phyloP scores from a whole-genome alignment of 441 rosid species.

The Raphanus hybrid region DNA sequence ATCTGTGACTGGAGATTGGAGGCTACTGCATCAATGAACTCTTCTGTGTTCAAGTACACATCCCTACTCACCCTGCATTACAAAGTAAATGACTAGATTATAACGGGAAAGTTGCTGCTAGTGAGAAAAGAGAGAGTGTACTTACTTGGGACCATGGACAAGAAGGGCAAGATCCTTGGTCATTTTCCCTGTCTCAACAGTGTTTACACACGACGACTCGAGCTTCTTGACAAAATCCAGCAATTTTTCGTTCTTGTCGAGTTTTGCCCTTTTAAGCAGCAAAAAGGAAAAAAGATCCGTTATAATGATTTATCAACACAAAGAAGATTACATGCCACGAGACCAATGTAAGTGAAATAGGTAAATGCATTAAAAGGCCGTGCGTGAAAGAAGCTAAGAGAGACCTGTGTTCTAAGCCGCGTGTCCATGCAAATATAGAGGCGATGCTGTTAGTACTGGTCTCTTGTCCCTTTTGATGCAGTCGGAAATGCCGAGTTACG shows the following conservation, averaged over 20 bases:
- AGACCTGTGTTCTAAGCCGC: slow-evolving; percentile 92
- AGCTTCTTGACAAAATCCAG: slow-evolving; percentile 79
- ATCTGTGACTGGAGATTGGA: slow-evolving; percentile 61
- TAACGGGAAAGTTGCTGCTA: slow-evolving; percentile 22
- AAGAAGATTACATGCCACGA: slow-evolving; percentile 11
- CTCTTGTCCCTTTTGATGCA: slow-evolving; percentile 91
- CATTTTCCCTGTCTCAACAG: slow-evolving; percentile 90
- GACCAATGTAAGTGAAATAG: background rate
- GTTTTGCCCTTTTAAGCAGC: slow-evolving; percentile 73
- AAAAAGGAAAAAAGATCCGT: background rate
- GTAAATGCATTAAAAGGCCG: slow-evolving; percentile 8
- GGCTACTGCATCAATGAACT: slow-evolving; percentile 86
- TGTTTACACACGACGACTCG: slow-evolving; percentile 81
- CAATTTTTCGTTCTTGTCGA: slow-evolving; percentile 73
- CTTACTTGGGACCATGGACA: slow-evolving; percentile 82
- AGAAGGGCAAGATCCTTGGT: slow-evolving; percentile 95
- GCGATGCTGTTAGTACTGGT: slow-evolving; percentile 98
- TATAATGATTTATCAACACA: no score
- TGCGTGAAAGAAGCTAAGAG: slow-evolving; percentile 8
- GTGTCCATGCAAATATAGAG: slow-evolving; percentile 95
- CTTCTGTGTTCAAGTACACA: slow-evolving; percentile 74
- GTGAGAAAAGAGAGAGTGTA: slow-evolving; percentile 6
- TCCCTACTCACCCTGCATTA: slow-evolving; percentile 75
- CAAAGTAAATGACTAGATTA: background rate
- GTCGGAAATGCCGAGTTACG: slow-evolving; percentile 91